phyloP scores from a whole-genome alignment of 2,329 filamentous ascomycete species.

The Blastomyces gilchristii region DNA sequence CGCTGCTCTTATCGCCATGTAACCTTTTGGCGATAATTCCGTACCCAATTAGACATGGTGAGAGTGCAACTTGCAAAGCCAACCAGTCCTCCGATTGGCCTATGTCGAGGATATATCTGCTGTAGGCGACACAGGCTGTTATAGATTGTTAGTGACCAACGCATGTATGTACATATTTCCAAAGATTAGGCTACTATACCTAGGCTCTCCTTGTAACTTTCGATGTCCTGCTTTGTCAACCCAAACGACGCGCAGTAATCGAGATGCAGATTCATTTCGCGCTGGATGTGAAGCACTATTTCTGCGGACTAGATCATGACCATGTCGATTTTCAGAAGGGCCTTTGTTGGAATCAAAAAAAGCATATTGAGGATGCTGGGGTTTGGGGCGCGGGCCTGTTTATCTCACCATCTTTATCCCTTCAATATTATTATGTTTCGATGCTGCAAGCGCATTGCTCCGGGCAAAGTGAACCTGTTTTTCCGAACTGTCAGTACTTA shows the following conservation, averaged over 20 bases:
- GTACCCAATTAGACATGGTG: slow-evolving; percentile 86
- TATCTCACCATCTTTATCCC: slow-evolving; percentile 58
- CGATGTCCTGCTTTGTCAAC: slow-evolving; percentile 62
- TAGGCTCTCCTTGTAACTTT: slow-evolving; percentile 61
- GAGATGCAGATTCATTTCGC: slow-evolving; percentile 72
- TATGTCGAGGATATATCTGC: slow-evolving; percentile 76
- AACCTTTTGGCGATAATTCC: slow-evolving; percentile 65
- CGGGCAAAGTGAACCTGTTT: slow-evolving; percentile 70
- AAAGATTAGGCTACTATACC: slow-evolving; percentile 35
- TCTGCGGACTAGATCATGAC: slow-evolving; percentile 44
- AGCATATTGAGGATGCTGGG: not conserved
- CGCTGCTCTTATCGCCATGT: slow-evolving; percentile 50
- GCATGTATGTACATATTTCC: too few species aligned
- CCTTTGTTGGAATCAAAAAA: not conserved
- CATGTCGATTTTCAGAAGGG: not conserved
- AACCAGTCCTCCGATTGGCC: slow-evolving; percentile 83
- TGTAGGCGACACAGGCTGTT: slow-evolving; percentile 68
- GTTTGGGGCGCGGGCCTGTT: slow-evolving; percentile 3
- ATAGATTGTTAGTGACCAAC: not conserved
- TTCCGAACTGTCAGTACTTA: slow-evolving; percentile 4
- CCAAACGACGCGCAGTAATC: slow-evolving; percentile 75
- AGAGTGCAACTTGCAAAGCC: slow-evolving; percentile 70
- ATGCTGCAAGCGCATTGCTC: slow-evolving; percentile 73
- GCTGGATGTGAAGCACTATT: slow-evolving; percentile 66
- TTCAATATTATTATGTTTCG: slow-evolving; percentile 65